Percentiles rank a stretch among this genome's conserved stretches.
These are phyloP conservation scores for Melastoma candidum DNA, from an alignment of 441 rosid species.

Conservation along the genomic window DNA sequence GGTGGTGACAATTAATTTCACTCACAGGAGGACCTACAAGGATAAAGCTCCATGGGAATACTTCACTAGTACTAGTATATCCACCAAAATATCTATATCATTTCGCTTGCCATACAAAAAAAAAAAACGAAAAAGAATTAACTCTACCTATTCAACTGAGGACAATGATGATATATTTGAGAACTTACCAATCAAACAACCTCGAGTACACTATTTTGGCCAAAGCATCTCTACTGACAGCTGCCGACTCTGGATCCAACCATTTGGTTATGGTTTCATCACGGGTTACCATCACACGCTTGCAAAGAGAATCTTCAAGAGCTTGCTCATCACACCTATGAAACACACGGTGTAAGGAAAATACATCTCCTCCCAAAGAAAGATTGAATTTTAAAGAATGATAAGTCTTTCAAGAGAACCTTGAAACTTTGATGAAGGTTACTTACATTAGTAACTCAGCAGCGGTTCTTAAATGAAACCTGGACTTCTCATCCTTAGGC, in stretches of 20 bases:
- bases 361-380: slow-evolving; percentile 10
- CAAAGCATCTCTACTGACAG: slow-evolving; percentile 83
- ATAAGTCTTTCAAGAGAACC: no score
- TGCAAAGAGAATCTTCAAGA: slow-evolving; percentile 79
- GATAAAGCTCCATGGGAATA: no score
- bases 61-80: no score
- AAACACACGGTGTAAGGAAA: slow-evolving; percentile 16
- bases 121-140: no score
- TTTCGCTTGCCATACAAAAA: no score
- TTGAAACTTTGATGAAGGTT: no score
- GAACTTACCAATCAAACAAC: slow-evolving; percentile 87
- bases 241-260: slow-evolving; percentile 79
- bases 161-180: neutral
- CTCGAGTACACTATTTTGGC: slow-evolving; percentile 92
- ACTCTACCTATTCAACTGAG: neutral
- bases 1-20: no score
- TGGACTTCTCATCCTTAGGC: slow-evolving; percentile 75
- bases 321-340: slow-evolving; percentile 82
- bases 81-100: neutral
- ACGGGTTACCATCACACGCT: slow-evolving; percentile 91
- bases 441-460: slow-evolving; percentile 46
- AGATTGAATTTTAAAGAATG: slow-evolving; percentile 6
- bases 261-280: slow-evolving; percentile 89
- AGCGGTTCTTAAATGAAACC: slow-evolving; percentile 62
- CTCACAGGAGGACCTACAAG: no score